Evolutionary conservation across 2,329 filamentous ascomycete genomes (phyloP).

Genomic region (Trichoderma pleuroti): DNA sequence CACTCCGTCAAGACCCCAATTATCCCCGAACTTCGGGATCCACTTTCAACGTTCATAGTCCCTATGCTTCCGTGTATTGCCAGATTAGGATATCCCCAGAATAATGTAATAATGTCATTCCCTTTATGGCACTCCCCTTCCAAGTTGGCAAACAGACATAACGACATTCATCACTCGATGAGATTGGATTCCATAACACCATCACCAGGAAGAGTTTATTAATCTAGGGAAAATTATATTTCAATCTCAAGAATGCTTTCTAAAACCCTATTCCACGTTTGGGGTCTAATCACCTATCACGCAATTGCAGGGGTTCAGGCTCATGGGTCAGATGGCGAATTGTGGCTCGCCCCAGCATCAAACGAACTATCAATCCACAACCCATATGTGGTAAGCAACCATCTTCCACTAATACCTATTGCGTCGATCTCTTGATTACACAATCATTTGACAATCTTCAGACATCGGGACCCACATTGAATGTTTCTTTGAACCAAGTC

Average conservation of each 20-base stretch:
- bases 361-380: background rate
- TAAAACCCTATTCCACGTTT: background rate
- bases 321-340: background rate
- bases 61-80: background rate
- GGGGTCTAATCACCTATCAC: background rate
- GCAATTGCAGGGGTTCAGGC: background rate
- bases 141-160: background rate
- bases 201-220: too few species aligned
- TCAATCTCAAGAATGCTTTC: background rate
- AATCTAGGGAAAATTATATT: background rate
- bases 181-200: background rate
- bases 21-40: background rate
- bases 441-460: background rate
- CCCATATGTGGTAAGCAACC: background rate
- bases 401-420: background rate
- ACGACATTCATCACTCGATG: background rate
- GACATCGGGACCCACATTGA: background rate
- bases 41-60: background rate
- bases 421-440: rapidly evolving
- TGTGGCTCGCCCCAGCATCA: background rate
- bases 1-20: background rate
- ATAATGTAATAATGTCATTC: background rate
- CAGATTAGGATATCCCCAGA: background rate
- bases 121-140: background rate
- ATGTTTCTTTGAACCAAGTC: background rate